Base-by-base conservation (phyloP, 2,329 filamentous ascomycete species). In the Nemania bipapillata region DNA sequence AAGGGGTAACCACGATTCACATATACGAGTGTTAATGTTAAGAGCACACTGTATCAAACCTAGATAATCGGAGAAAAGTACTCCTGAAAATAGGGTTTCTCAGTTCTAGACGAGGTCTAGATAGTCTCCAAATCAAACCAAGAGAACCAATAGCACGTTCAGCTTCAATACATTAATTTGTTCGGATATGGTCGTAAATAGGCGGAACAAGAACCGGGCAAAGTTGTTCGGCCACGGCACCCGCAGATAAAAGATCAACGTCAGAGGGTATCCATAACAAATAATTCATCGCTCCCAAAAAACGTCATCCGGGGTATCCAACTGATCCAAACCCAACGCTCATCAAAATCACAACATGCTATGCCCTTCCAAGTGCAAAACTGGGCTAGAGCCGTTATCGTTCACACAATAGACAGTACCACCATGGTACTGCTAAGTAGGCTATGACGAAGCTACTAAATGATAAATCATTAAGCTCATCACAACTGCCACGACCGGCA, bases 221-320 rank as follows among this genome's bases (percentile, higher is more conserved):
- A 26, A 40, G 9, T 22, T 55, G 9, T 49, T 32, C 5, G 17
- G 17, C 28, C 28, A 35, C 17, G 17, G 2, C 12, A 22, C 35
- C 26, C 22, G 26, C 52, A 60, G 49, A 57, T 63, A 54, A 49
- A 68, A 66, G 61, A 68, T 63, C 54, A 70, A 63, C 61, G 42
- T 57, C 60, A 66, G 11, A 54, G 68, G 68, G 68, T 68, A 70
- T 70, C 62, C 58, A 49, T 62, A 62, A 37, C 35, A 62, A 65
- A 66, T 2, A 60, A 26, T 68, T 68, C 61, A 30, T 70, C 62
- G 50, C 45, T 59, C 57, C 15, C 7, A 49, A 50, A 55, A 32
- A 56, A 9, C 52, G 32, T 32, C 35, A 30, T 55, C 64, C 58
- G 47, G 65, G 65, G 58, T 63, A 65, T 68, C 65, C 68, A 56